Evolutionary conservation across 176 grass and related monocot genomes (phyloP).

Genomic region (Alopecurus myosuroides): DNA sequence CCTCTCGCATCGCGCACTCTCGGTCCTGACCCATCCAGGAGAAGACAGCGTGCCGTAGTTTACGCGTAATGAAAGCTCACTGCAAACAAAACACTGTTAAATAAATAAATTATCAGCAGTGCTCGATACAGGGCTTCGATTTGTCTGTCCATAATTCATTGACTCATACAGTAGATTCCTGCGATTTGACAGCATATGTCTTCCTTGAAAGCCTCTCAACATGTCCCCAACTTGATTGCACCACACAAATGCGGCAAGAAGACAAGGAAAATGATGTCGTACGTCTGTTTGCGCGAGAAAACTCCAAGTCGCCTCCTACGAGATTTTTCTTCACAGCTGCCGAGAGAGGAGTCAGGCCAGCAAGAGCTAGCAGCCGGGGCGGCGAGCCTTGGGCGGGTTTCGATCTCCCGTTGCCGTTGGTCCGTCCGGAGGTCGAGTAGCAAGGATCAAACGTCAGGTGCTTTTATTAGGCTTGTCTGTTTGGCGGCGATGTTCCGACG

Average conservation of each 20-base stretch:
- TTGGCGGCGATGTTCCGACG: not conserved
- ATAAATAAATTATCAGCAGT: conserved; percentile 1
- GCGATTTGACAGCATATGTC: not conserved
- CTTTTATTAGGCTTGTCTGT: not conserved
- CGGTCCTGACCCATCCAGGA: not conserved
- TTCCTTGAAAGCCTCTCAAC: not conserved
- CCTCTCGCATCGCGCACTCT: not conserved
- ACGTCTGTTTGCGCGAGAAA: not conserved
- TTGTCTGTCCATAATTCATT: not conserved
- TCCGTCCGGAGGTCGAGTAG: no score
- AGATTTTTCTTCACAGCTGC: not conserved
- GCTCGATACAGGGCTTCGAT: not conserved
- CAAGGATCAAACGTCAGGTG: no score
- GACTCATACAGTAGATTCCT: not conserved
- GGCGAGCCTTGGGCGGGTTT: not conserved
- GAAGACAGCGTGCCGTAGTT: not conserved
- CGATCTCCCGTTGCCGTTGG: no score
- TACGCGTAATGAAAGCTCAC: not conserved
- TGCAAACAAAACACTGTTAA: not conserved
- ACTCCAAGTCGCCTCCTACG: not conserved
- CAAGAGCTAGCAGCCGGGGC: not conserved
- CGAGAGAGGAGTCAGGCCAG: not conserved
- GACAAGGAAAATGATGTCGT: not conserved
- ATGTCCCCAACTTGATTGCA: not conserved
- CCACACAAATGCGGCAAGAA: not conserved